A percentile compares a stretch with the other conserved stretches of the same genome.
phyloP scores from a whole-genome alignment of 768 basidiomycete species.

The Agaricus sinodeliciosus region DNA sequence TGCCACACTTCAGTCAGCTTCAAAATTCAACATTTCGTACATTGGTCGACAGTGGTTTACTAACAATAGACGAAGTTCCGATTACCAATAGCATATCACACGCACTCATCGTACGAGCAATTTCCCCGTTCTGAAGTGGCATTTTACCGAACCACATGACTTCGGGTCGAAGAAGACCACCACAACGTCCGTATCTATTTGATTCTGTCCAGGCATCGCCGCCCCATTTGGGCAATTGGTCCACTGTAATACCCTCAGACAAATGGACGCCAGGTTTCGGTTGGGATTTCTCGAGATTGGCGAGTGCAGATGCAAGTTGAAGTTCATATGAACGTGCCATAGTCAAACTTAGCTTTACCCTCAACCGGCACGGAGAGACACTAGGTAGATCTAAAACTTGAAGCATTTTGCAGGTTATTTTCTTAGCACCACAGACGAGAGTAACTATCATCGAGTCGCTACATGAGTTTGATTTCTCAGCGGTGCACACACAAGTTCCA shows the following conservation, averaged over 20 bases:
- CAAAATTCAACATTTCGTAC: no score
- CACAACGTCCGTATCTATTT: constrained; percentile 33
- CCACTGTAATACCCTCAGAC: constrained; percentile 23
- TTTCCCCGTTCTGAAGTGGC: constrained; percentile 18
- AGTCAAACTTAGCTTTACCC: no score
- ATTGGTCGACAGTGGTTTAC: no score
- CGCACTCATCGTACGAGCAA: neutral
- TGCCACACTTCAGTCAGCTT: no score
- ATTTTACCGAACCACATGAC: constrained; percentile 56
- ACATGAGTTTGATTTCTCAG: no score
- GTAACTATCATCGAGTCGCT: no score
- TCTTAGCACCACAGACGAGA: no score
- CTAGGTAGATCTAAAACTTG: no score
- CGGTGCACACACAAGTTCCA: no score
- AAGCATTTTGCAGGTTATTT: no score
- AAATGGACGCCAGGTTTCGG: no score
- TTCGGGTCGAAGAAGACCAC: constrained; percentile 38
- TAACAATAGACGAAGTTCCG: neutral
- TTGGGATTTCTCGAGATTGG: neutral
- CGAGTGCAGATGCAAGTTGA: neutral
- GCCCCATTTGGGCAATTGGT: constrained; percentile 36
- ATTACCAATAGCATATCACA: neutral
- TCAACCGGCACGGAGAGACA: no score
- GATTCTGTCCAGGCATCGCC: constrained; percentile 7
- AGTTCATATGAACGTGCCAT: neutral